phyloP scores from a whole-genome alignment of 2,329 filamentous ascomycete species.

The Gaeumannomyces tritici region DNA sequence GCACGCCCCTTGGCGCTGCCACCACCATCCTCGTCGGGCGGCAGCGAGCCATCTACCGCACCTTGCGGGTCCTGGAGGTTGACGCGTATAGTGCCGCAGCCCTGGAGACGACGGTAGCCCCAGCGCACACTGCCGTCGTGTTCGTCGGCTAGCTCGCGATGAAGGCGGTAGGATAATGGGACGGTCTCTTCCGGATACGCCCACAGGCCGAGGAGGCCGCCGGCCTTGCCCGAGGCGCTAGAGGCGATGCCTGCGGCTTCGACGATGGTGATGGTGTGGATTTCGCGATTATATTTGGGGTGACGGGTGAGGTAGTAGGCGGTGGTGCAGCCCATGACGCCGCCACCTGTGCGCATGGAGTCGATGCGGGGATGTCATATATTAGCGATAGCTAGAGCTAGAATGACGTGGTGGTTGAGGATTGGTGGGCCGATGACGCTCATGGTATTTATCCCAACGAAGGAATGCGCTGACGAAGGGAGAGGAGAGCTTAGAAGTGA shows the following conservation, averaged over 20 bases:
- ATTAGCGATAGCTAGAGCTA: not conserved
- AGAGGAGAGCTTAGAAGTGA: too few species aligned
- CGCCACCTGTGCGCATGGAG: slow-evolving; percentile 53
- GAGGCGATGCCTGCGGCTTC: slow-evolving; percentile 80
- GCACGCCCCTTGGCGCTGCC: not conserved
- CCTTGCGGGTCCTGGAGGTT: slow-evolving; percentile 24
- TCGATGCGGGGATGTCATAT: slow-evolving; percentile 1
- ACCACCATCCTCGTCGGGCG: slow-evolving; percentile 5
- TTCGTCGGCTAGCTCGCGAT: slow-evolving; percentile 74
- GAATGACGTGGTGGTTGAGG: too few species aligned
- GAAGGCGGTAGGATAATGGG: slow-evolving; percentile 74
- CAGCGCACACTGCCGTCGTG: slow-evolving; percentile 70
- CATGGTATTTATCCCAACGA: not conserved
- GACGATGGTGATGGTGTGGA: slow-evolving; percentile 73
- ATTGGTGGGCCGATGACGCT: not conserved
- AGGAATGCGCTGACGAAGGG: not conserved
- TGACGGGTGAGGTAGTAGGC: slow-evolving; percentile 89
- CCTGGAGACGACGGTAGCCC: slow-evolving; percentile 69
- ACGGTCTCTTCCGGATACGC: slow-evolving; percentile 82
- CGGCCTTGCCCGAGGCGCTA: slow-evolving; percentile 92
- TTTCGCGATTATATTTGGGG: slow-evolving; percentile 63
- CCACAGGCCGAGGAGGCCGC: slow-evolving; percentile 83
- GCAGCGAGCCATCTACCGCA: slow-evolving; percentile 12
- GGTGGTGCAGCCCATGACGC: slow-evolving; percentile 84
- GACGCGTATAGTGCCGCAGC: slow-evolving; percentile 48